Conservation (phyloP, 306 rosid species). For the Prunus kanzakura region DNA sequence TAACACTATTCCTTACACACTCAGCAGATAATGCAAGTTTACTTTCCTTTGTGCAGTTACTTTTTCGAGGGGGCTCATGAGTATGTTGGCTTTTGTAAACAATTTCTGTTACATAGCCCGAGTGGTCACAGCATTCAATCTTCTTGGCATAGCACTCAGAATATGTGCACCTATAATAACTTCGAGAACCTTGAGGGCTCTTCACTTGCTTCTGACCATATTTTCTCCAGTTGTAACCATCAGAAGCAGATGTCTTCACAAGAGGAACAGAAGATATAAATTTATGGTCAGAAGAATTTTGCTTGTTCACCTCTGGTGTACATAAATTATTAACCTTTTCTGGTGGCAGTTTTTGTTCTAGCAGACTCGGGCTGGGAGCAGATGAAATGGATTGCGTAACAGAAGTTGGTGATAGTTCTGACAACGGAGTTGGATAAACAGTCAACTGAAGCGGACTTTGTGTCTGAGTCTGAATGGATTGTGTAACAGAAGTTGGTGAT, state of each 20-base stretch:
- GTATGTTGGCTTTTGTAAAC: constrained; percentile 80
- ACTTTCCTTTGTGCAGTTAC: constrained; percentile 46
- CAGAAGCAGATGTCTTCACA: constrained; percentile 61
- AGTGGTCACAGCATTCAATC: constrained; percentile 75
- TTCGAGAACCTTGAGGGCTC: constrained; percentile 89
- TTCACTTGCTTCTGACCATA: constrained; percentile 99
- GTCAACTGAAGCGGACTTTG: constrained; percentile 46
- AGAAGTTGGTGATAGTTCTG: constrained; percentile 68
- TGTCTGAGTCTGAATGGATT: constrained; percentile 43
- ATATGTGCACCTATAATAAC: constrained; percentile 86
- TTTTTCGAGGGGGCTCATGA: constrained; percentile 74
- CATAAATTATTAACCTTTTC: constrained; percentile 25
- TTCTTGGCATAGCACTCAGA: constrained; percentile 76
- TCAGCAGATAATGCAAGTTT: constrained; percentile 38
- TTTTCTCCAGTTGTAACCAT: constrained; percentile 97
- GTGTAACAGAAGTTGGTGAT: constrained; percentile 79
- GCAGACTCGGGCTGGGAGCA: constrained; percentile 42
- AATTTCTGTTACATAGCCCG: constrained; percentile 54
- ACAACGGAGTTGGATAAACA: constrained; percentile 35
- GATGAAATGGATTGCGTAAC: constrained; percentile 69
- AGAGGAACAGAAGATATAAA: constrained; percentile 42
- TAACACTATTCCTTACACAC: constrained; percentile 38
- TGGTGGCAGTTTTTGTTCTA: constrained; percentile 35
- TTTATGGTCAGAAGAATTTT: constrained; percentile 43
- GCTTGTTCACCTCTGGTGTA: constrained; percentile 28